phyloP scores from a whole-genome alignment of 179 eudicot species.

The Spergularia azorica region DNA sequence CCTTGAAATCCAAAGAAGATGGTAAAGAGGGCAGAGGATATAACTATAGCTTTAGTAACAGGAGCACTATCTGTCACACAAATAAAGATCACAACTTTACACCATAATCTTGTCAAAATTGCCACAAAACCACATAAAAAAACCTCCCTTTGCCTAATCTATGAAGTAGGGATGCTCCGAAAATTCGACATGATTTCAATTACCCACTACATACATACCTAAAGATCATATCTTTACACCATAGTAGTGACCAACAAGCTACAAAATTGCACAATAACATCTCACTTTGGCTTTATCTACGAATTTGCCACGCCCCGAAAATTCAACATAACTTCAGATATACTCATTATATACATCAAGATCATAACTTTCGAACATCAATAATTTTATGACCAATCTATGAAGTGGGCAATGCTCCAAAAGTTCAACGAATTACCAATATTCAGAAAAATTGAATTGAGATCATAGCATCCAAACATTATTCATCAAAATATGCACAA shows the following conservation, averaged over 20 bases:
- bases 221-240: neutral
- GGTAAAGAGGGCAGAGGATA: conserved; percentile 70
- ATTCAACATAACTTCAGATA: neutral
- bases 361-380: neutral
- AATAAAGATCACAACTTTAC: conserved; percentile 8
- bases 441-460: neutral
- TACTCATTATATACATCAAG: neutral
- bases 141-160: conserved; percentile 7
- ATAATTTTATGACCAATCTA: neutral
- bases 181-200: neutral
- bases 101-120: neutral
- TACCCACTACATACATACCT: neutral
- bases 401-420: neutral
- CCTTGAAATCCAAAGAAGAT: conserved; percentile 79
- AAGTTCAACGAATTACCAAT: neutral
- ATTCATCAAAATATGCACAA: neutral
- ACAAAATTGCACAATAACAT: neutral
- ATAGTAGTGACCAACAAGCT: neutral
- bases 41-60: conserved; percentile 65
- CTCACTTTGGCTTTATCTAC: neutral
- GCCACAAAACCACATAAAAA: neutral
- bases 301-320: neutral
- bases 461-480: conserved; percentile 4
- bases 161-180: neutral
- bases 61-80: conserved; percentile 79